These are phyloP conservation scores for Diutina scorzettiae DNA, from an alignment of 1,139 yeast species.

Conservation along the genomic window DNA sequence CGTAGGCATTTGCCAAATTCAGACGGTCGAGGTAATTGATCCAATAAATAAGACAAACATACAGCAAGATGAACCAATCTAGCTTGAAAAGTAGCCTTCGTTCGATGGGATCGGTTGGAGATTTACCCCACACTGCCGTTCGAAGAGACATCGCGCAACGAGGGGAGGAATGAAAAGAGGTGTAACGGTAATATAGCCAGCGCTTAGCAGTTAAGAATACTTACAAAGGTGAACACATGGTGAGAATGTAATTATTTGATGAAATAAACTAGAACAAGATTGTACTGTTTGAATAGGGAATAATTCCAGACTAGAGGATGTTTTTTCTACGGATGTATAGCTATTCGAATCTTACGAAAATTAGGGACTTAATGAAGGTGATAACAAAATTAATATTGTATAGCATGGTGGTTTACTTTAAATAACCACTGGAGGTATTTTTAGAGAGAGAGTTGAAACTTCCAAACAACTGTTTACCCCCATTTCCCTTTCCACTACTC, in stretches of 20 bases:
- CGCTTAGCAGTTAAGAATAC: too few relatives aligned
- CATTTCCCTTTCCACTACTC: neutral
- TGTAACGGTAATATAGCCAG: too few relatives aligned
- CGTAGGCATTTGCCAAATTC: conserved; percentile 6
- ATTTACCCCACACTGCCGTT: conserved; percentile 2
- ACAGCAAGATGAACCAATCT: conserved; percentile 45
- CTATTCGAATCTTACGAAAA: neutral
- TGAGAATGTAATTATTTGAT: neutral
- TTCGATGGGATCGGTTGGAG: neutral
- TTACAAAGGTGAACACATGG: neutral
- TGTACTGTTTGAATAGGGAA: too few relatives aligned
- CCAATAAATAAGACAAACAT: conserved; percentile 47
- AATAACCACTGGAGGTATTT: neutral
- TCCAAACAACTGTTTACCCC: neutral
- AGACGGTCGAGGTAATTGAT: conserved; percentile 17
- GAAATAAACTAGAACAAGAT: too few relatives aligned
- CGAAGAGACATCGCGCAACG: neutral
- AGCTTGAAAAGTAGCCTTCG: conserved; percentile 20
- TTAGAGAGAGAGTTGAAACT: neutral
- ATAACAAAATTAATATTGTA: neutral
- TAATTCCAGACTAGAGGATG: too few relatives aligned
- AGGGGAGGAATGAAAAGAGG: too few relatives aligned
- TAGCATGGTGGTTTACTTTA: neutral
- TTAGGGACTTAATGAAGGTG: neutral
- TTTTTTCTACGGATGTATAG: too few relatives aligned